Conservation (phyloP, 2,329 filamentous ascomycete genomes). For the Exophiala sp. region DNA sequence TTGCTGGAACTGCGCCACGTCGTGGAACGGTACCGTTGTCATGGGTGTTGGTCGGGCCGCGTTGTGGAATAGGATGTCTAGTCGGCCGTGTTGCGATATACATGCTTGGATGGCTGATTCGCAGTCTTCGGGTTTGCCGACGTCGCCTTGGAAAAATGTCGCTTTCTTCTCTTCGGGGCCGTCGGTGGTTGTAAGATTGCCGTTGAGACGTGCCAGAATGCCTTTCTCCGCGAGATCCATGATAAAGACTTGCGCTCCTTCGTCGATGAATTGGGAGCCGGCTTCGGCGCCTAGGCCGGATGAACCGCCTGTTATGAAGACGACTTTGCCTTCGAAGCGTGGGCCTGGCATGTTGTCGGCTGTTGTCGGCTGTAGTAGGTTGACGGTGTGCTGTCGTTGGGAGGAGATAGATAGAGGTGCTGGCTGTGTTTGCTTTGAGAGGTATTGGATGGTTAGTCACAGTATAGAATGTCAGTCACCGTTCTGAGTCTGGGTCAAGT, state of each 20-base stretch:
- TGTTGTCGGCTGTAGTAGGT: neutral
- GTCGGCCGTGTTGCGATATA: constrained; percentile 35
- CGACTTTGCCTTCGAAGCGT: constrained; percentile 5
- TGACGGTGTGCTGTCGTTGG: no score
- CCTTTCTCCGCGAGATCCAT: constrained; percentile 10
- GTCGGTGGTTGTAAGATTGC: no score
- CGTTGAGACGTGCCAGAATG: constrained; percentile 4
- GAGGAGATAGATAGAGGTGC: no score
- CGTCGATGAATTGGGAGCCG: constrained; percentile 2
- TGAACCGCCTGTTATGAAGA: constrained; percentile 8
- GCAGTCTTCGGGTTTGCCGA: constrained; percentile 11
- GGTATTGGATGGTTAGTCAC: no score
- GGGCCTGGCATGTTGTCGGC: neutral
- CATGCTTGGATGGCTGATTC: constrained; percentile 8
- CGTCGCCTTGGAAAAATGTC: constrained; percentile 6
- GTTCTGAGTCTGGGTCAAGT: no score
- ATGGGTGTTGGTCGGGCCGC: constrained; percentile 58
- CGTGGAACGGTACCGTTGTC: constrained; percentile 53
- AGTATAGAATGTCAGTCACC: no score
- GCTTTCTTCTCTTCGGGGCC: constrained; percentile 4
- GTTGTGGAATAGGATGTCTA: constrained; percentile 94
- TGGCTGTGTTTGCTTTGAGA: no score
- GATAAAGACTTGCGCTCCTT: constrained; percentile 8
- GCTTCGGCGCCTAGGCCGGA: constrained; percentile 7
- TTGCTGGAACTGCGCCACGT: constrained; percentile 90